Evolutionary conservation across 148 eudicot genomes (phyloP).

Genomic region (Cornus suecica): DNA sequence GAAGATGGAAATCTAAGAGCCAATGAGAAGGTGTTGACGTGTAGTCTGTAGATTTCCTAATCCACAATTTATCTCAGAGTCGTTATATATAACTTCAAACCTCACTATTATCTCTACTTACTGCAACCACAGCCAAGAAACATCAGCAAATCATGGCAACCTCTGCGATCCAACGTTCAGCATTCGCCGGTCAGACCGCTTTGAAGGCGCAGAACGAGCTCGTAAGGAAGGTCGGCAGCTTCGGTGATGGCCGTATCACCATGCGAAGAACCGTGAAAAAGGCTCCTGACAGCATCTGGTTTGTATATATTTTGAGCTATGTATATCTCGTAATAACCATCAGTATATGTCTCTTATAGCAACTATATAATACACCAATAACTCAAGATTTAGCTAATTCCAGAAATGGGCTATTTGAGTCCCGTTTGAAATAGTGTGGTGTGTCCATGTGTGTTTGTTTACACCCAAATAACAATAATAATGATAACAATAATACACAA

Average conservation of each 20-base stretch:
- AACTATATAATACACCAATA: no score
- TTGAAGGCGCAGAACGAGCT: slow-evolving; percentile 27
- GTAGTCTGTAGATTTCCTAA: slow-evolving; percentile 36
- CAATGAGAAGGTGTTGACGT: slow-evolving; percentile 46
- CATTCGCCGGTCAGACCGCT: slow-evolving; percentile 22
- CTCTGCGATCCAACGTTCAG: slow-evolving; percentile 27
- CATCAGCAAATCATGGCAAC: slow-evolving; percentile 35
- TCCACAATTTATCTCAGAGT: slow-evolving; percentile 33
- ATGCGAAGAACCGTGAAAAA: slow-evolving; percentile 34
- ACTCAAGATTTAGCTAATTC: no score
- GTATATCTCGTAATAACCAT: no score
- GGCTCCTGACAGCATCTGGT: slow-evolving; percentile 33
- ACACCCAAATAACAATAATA: no score
- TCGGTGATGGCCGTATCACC: slow-evolving; percentile 24
- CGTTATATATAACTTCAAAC: slow-evolving; percentile 1
- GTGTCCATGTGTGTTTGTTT: no score
- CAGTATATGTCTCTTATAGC: no score
- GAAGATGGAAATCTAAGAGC: slow-evolving; percentile 11
- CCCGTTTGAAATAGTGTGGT: no score
- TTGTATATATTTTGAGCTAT: not conserved
- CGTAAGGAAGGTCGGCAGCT: slow-evolving; percentile 20
- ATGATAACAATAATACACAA: no score
- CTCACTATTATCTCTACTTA: not conserved
- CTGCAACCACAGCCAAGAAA: not conserved
- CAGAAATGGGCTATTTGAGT: no score